These are phyloP conservation scores for Aureobasidium uvarum DNA, from an alignment of 2,329 filamentous ascomycete species.

Conservation along the genomic window DNA sequence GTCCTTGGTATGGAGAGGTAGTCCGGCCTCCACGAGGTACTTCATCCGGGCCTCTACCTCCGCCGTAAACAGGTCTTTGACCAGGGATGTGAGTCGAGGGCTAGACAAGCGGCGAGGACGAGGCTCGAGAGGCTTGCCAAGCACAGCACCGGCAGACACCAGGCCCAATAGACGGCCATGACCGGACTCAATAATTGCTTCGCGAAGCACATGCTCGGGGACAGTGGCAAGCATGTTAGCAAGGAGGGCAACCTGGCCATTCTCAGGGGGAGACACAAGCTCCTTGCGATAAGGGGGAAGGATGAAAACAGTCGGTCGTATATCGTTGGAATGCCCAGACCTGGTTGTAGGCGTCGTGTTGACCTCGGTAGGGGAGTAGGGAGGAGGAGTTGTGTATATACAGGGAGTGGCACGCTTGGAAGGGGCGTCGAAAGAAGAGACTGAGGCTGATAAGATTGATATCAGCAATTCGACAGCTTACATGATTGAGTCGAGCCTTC, in stretches of 20 bases:
- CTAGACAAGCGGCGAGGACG: background rate
- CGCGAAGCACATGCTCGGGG: constrained; percentile 10
- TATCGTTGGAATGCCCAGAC: background rate
- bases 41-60: background rate
- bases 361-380: constrained; percentile 8
- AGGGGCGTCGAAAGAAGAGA: background rate
- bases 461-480: background rate
- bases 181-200: constrained; percentile 6
- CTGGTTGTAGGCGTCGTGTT: background rate
- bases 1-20: constrained; percentile 1
- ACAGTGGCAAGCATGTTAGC: constrained; percentile 12
- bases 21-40: constrained; percentile 5
- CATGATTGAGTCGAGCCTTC: background rate
- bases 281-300: background rate
- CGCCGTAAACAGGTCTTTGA: background rate
- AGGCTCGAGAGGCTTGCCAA: background rate
- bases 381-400: constrained; percentile 1
- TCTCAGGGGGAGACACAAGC: background rate
- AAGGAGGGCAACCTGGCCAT: constrained; percentile 7
- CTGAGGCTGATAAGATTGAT: background rate
- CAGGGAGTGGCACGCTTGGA: background rate
- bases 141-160: background rate
- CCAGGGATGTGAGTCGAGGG: background rate
- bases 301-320: constrained; percentile 9
- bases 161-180: background rate